Evolutionary conservation across 73 alveolate genomes (phyloP), one percentile per base, ranked within the genome.

Genomic region (Durusdinium trenchii): DNA sequence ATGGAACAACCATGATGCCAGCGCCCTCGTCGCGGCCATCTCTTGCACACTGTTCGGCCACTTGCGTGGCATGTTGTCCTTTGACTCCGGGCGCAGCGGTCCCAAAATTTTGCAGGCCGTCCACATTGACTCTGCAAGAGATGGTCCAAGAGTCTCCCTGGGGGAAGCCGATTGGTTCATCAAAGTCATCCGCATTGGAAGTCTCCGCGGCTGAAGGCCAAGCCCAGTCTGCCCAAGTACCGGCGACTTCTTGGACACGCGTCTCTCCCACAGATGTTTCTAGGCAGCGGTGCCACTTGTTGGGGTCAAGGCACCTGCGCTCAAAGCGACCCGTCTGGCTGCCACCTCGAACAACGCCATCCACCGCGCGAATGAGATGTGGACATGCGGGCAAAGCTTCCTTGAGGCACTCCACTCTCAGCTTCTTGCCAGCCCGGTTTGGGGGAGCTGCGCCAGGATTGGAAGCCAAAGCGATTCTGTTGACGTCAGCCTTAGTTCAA

Each of bases 401-500:
- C 76, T 83, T 83, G 78, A 83, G 26, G 51, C 18, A 42, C 6
- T 51, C 94, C 54, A 82, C 93, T 35, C 93, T 71, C 35, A 10
- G 1, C 48, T 82, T 82, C 48, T 32, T 9, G n/a, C 36, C 14
- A 3, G 42, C 28, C 28, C 38, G 62, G 28, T 16, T 28, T 6
- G 64, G 35, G 52, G 84, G 52, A 6, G 40, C 62, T 7, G 30
- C 4, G 6, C 89, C 89, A 20, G 93, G 69, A 35, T 82, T 82
- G 47, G 93, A 48, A 9, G 69, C 45, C 69, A 47, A 47, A 3
- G 40, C 35, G 26, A 48, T 32, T 16, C 93, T 71, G 73, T 48
- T 28, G 30, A 82, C 93, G 32, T 82, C 93, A 26, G 73, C 69
- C 93, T 82, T n/a, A n/a, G n/a, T n/a, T n/a, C n/a, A n/a, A n/a